Base-by-base conservation (phyloP, 352 stramenopile species). In the Globisporangium megalacanthum region DNA sequence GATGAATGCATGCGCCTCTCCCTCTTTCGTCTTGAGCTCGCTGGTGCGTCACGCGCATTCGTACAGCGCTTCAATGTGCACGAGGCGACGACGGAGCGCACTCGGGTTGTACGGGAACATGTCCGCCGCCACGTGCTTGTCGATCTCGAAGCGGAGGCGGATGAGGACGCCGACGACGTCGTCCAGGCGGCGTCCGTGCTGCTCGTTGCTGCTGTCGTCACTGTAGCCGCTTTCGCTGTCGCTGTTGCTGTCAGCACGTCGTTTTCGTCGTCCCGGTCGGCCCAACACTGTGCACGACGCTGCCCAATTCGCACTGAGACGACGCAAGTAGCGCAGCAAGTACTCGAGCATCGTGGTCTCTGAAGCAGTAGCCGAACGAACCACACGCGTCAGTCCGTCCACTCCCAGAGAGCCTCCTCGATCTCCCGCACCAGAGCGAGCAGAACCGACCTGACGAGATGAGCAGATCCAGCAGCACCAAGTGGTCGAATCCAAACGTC, bases 311-410 rank as follows among this genome's bases (percentile, higher is more conserved):
- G 19, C 22, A 10, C 22, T 58, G 17, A 83, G 54, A 33, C 60
- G 58, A 3, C 81, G 78, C 9, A 88, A 51, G 49, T 88, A 87
- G 36, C 63, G 70, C 54, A 87, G 57, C 5, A 81, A 57, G 49
- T 85, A 91, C 52, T 83, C 68, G 3, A 91, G 68, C 73, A 85
- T 88, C 49, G 54, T 39, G 6, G 81, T 91, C 68, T 91, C 81
- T 90, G 53, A 17, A 8, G 35, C 35, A 39, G 1, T 13, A 15
- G 13, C n/a, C n/a, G 9, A 35, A 29, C 19, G 11, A 58, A 37
- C 0, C 7, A n/a, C 22, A 25, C 8, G 4, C 0, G 19, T 54
- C 2, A 54, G 29, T 31, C 44, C 2, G n/a, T 13, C 9, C 11
- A 41, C 3, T 2, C 15, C 22, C 5, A 1, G 6, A 11, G 14